A percentile compares a stretch with the other conserved stretches of the same genome.
phyloP scores from a whole-genome alignment of 257 asterid species.

The Orobanche coerulescens region DNA sequence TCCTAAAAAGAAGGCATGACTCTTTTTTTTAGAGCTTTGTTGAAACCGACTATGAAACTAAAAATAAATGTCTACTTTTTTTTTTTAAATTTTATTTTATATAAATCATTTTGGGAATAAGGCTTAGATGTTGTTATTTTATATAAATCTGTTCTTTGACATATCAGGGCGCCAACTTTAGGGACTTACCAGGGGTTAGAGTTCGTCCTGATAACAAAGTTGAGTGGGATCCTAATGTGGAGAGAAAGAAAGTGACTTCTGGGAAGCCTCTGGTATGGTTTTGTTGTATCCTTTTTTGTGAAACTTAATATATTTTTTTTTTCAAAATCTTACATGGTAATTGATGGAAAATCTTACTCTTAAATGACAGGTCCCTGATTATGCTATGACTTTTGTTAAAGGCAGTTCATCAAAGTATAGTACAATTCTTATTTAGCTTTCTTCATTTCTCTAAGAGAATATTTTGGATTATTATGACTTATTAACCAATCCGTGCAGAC shows the following conservation, averaged over 20 bases:
- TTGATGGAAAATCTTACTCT: not conserved
- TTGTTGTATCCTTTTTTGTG: too few species aligned
- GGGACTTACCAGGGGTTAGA: constrained; percentile 57
- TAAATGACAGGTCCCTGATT: constrained; percentile 63
- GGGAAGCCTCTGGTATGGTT: constrained; percentile 79
- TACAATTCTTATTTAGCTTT: not conserved
- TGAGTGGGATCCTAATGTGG: constrained; percentile 50
- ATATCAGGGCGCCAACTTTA: constrained; percentile 71
- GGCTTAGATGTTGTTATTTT: too few species aligned
- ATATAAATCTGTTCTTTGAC: too few species aligned
- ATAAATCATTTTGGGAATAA: too few species aligned
- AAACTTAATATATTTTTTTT: not conserved
- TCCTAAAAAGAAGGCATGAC: too few species aligned
- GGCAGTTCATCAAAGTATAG: constrained; percentile 67
- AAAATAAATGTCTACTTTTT: too few species aligned
- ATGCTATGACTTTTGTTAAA: constrained; percentile 48
- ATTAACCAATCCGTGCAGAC: constrained; percentile 34
- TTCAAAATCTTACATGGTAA: too few species aligned
- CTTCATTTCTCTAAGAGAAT: not conserved
- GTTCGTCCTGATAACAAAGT: constrained; percentile 57
- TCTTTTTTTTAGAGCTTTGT: too few species aligned
- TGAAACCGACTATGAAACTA: too few species aligned
- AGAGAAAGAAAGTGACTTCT: constrained; percentile 41
- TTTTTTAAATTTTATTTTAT: too few species aligned
- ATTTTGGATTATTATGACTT: not conserved